A percentile compares a stretch with the other conserved stretches of the same genome.
Conservation (phyloP, 2,329 filamentous ascomycete species). For the Dactylellina cionopaga region DNA sequence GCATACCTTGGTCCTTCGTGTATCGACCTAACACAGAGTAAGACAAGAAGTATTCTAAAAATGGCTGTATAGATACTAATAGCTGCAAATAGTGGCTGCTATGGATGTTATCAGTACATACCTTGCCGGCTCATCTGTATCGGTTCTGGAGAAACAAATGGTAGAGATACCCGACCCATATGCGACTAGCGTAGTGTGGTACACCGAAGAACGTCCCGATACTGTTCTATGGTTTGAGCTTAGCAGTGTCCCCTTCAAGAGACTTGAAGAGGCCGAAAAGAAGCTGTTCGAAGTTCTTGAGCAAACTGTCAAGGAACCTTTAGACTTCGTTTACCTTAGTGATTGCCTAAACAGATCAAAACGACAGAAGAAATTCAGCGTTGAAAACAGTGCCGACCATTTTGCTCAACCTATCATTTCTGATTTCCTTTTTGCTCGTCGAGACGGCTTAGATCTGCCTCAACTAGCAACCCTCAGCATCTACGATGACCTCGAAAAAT, state of each 20-base stretch:
- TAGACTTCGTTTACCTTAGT: slow-evolving; percentile 89
- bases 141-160: slow-evolving; percentile 87
- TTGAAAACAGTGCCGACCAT: slow-evolving; percentile 81
- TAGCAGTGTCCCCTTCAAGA: slow-evolving; percentile 85
- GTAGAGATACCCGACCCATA: slow-evolving; percentile 89
- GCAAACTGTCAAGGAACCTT: slow-evolving; percentile 79
- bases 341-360: slow-evolving; percentile 86
- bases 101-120: slow-evolving; percentile 84
- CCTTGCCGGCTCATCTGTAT: slow-evolving; percentile 90
- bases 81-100: slow-evolving; percentile 67
- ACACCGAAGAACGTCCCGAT: slow-evolving; percentile 80
- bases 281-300: slow-evolving; percentile 84
- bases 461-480: slow-evolving; percentile 58
- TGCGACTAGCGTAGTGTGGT: slow-evolving; percentile 83
- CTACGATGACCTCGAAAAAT: slow-evolving; percentile 74
- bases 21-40: slow-evolving; percentile 72
- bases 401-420: slow-evolving; percentile 88
- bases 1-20: slow-evolving; percentile 87
- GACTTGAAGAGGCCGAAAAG: slow-evolving; percentile 83
- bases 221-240: slow-evolving; percentile 86
- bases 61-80: slow-evolving; percentile 52
- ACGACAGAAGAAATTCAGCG: slow-evolving; percentile 82
- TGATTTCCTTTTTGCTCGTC: slow-evolving; percentile 88
- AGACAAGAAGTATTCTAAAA: slow-evolving; percentile 56
- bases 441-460: slow-evolving; percentile 72